Evolutionary conservation across 805 yeast genomes (phyloP).

Genomic region (Candida coquimbonensis): DNA sequence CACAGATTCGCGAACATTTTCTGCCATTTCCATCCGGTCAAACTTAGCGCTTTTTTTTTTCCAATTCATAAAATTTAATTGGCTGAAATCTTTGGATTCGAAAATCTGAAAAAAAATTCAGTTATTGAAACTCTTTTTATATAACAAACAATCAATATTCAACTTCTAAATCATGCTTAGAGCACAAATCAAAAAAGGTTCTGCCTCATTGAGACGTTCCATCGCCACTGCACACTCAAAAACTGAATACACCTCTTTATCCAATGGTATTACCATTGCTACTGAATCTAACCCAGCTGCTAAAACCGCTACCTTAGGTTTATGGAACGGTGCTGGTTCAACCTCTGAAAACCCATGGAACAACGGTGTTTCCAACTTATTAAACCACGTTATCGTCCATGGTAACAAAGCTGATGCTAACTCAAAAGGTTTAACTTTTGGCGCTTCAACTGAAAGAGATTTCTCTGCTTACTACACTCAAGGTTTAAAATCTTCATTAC

Average conservation of each 20-base stretch:
- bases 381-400: constrained; percentile 42
- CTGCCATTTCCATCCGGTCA: constrained; percentile 1
- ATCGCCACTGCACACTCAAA: constrained; percentile 51
- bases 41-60: constrained; percentile 5
- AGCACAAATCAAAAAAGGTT: constrained; percentile 16
- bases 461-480: constrained; percentile 55
- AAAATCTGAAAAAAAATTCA: constrained; percentile 1
- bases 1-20: not conserved
- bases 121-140: not conserved
- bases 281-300: constrained; percentile 53
- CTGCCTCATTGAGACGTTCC: constrained; percentile 34
- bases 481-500: constrained; percentile 41
- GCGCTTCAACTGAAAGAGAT: constrained; percentile 54
- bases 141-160: not conserved
- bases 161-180: constrained; percentile 16
- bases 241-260: constrained; percentile 63
- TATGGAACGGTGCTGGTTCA: constrained; percentile 72
- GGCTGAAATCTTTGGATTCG: constrained; percentile 8
- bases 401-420: constrained; percentile 29
- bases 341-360: constrained; percentile 73
- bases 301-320: constrained; percentile 56
- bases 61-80: constrained; percentile 16
- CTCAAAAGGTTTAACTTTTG: constrained; percentile 48
- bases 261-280: constrained; percentile 71
- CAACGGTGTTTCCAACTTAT: constrained; percentile 71